Evolutionary conservation across 2,329 filamentous ascomycete species (phyloP).

Genomic region (Mycosphaerella sp.): DNA sequence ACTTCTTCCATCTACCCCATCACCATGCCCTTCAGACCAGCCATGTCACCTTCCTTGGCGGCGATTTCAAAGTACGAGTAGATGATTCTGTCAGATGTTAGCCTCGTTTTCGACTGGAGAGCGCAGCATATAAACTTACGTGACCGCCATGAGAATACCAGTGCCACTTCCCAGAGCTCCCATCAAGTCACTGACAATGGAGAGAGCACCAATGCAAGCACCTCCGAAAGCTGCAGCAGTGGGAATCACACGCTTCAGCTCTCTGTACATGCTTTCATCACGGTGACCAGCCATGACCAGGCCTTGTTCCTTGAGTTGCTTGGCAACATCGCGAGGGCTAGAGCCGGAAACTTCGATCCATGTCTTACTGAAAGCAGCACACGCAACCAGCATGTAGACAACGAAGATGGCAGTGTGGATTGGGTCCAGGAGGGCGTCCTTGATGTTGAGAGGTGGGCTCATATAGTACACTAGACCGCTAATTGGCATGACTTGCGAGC

Average conservation of each 20-base stretch:
- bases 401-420: constrained; percentile 96
- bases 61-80: constrained; percentile 99
- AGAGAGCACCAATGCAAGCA: constrained; percentile 97
- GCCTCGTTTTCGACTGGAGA: background rate
- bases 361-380: constrained; percentile 98
- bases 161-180: constrained; percentile 94
- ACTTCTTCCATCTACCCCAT: constrained; percentile 36
- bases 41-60: constrained; percentile 94
- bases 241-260: constrained; percentile 98
- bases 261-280: constrained; percentile 99
- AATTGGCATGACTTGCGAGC: constrained; percentile 86
- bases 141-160: constrained; percentile 96
- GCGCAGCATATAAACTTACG: constrained; percentile 55
- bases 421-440: constrained; percentile 87
- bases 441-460: constrained; percentile 96
- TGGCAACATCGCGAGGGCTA: constrained; percentile 94
- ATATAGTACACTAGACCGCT: constrained; percentile 99
- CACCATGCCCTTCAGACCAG: constrained; percentile 65
- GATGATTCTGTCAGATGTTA: constrained; percentile 66
- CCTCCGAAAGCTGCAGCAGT: constrained; percentile 97
- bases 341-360: constrained; percentile 99
- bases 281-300: constrained; percentile 99
- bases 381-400: constrained; percentile 94
- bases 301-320: constrained; percentile 99
- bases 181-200: constrained; percentile 89